Base-by-base conservation (phyloP, 2,329 filamentous ascomycete genomes). In the Beauveria medogensis region DNA sequence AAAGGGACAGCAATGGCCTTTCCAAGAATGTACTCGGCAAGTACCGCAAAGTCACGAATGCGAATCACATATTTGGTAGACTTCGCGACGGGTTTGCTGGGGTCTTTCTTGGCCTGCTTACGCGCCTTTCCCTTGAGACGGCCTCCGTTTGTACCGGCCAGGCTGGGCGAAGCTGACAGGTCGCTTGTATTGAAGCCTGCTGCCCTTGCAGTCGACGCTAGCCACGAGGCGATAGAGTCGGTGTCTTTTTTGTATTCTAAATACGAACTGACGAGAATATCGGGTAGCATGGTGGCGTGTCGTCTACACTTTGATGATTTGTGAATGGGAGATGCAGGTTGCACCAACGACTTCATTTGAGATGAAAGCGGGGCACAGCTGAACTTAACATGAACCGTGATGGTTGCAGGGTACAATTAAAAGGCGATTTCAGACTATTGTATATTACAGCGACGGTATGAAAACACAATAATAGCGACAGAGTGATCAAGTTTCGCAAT, bases 231-330 rank as follows among this genome's bases (percentile, higher is more conserved):
- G 6, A 67, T 60, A 28, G 53, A 59, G 51, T 67, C 63, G 0
- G 63, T 68, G 48, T 68, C 67, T 16, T 37, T 48, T 57, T 68
- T 68, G 44, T 65, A 67, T 10, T 65, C 60, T 3, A 62, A 44
- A 41, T 64, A 68, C 16, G 63, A 55, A 22, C 55, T 65, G 24
- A 43, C 34, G n/a, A 66, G 58, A 6, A 58, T 50, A 0, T 50
- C 34, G 37, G 64, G 64, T n/a, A 66, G 41, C 52, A 56, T 57
- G 2, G 34, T 20, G 22, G 10, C 16, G 40, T 53, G n/a, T 16
- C 3, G 47, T 37, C 5, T 10, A 1, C 12, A 46, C 43, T 22
- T 24, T 46, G 34, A 37, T 37, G 5, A 6, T 5, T 46, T 12
- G 43, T 24, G 8, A 46, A 16, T 46, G 43, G n/a, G 10, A 20